Evolutionary conservation across 345 rosid species (phyloP), one percentile per base, ranked within the genome.

Genomic region (Sisymbrium altissimum): DNA sequence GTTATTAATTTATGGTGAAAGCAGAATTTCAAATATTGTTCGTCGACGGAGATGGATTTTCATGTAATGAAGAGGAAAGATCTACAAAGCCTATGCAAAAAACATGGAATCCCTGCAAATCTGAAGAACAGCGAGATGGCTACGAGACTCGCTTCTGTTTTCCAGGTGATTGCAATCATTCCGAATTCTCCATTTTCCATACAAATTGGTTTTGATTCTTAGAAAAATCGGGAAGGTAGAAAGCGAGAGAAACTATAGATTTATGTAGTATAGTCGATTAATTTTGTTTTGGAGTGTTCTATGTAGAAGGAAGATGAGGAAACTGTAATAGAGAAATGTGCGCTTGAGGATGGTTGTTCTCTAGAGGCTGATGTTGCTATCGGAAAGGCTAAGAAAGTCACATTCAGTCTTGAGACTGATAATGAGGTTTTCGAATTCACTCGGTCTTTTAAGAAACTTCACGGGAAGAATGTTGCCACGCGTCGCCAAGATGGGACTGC

Each of bases 51-150:
- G 19, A 84, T 84, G 88, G 83, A 85, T 41, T 83, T 81, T 39
- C 74, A 80, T 3, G 32, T 45, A 19, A 74, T 89, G 86, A 86
- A 85, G 63, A 81, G 95, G 77, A 87, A 81, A 32, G 30, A 80
- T 44, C 80, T 89, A 48, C 97, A 89, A 67, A 35, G 44, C 11
- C 81, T 89, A 27, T 85, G 91, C 80, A 91, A 86, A 52, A 84
- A 81, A 68, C 85, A 84, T 29, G 86, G 86, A 5, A 65, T 91
- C 38, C 89, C 88, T 9, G 91, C 86, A 0, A 91, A 91, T 60
- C 29, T 78, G 15, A 81, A 85, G 50, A 89, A 84, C 53, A 64
- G 10, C 7, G 88, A 84, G 65, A 84, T 91, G 93, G 91, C 86
- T 7, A 57, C 33, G 59, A 78, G 77, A 3, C 77, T 88, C 43